Base-by-base conservation (phyloP, 2,329 filamentous ascomycete genomes). In the Monilinia laxa region DNA sequence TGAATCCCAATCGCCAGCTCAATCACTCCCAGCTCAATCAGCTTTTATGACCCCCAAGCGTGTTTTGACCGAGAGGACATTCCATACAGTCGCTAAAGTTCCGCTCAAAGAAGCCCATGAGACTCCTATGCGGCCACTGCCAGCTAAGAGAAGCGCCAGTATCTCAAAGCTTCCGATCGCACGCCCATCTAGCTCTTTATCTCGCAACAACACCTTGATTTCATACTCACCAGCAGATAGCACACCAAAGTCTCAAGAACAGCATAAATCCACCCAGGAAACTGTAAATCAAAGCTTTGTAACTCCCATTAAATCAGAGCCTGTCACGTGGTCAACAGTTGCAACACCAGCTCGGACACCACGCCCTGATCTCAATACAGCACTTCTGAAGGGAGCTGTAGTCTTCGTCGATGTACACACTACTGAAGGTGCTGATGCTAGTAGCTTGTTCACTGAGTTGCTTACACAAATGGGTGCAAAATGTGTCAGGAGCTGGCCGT, bases 401-500 rank as follows among this genome's bases (percentile, higher is more conserved):
- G 90, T 95, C 5, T 92, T 88, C 75, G 90, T 95, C 2, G 92
- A 97, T 76, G 91, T 96, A 2, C 87, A 92, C 75, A 93, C 91
- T 0, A 90, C 86, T 11, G 90, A 95, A 73, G 92, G 92, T 7
- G 88, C 87, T 31, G 90, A 95, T 77, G 90, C 90, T 10, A 92
- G 90, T 73, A 84, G 84, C n/a, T 86, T 95, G 66, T 96, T 96
- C 75, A 84, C 91, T 20, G 90, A 93, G 72, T 82, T 96, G 9
- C 83, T 96, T 28, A 85, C 83, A 11, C 87, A 92, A 73, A 93
- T 96, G 86, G 93, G 93, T 14, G 93, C 93, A 25, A 85, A 86
- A 56, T 92, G 91, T 73, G 84, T 93, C 54, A 91, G 89, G 78
- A 83, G 82, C 18, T 95, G 92, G 92, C 81, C 81, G 55, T 93